These are phyloP conservation scores for Chloranthus sessilifolius DNA, from an alignment of 164 flowering plant species.

Conservation along the genomic window DNA sequence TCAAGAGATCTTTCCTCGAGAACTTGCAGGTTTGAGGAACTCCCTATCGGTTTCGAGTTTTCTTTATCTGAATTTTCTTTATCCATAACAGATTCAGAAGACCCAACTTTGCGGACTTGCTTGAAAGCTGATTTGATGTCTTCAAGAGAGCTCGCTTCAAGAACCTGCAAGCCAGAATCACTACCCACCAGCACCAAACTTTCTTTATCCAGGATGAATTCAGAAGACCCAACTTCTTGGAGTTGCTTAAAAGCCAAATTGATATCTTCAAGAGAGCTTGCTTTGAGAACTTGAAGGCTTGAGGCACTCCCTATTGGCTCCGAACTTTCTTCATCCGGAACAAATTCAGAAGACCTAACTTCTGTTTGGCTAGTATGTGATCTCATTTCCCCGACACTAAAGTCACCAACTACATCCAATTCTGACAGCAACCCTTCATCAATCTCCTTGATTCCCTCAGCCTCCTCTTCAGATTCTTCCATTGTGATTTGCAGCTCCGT, in stretches of 20 bases:
- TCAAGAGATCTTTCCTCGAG: conserved; percentile 31
- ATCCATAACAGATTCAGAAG: not conserved
- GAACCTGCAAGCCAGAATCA: conserved; percentile 9
- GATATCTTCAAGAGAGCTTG: conserved; percentile 18
- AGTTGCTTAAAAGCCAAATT: conserved; percentile 11
- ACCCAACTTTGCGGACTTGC: conserved; percentile 8
- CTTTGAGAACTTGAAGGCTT: conserved; percentile 14
- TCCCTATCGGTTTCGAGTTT: conserved; percentile 10
- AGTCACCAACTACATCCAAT: conserved; percentile 73
- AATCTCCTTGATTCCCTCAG: conserved; percentile 44
- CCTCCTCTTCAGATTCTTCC: conserved; percentile 24
- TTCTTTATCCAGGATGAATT: not conserved
- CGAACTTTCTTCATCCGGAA: not conserved
- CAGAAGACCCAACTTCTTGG: not conserved
- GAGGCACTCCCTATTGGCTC: not conserved
- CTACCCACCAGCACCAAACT: not conserved
- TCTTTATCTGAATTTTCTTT: conserved; percentile 11
- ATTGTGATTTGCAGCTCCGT: conserved; percentile 12
- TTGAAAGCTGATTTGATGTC: conserved; percentile 1
- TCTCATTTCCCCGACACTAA: conserved; percentile 31
- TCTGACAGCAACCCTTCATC: conserved; percentile 57
- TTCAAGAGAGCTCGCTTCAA: conserved; percentile 17
- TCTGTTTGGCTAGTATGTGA: not conserved
- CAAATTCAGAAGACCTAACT: not conserved
- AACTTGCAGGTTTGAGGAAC: conserved; percentile 12